Conservation (phyloP, 352 stramenopile genomes). For the Thraustotheca clavata region DNA sequence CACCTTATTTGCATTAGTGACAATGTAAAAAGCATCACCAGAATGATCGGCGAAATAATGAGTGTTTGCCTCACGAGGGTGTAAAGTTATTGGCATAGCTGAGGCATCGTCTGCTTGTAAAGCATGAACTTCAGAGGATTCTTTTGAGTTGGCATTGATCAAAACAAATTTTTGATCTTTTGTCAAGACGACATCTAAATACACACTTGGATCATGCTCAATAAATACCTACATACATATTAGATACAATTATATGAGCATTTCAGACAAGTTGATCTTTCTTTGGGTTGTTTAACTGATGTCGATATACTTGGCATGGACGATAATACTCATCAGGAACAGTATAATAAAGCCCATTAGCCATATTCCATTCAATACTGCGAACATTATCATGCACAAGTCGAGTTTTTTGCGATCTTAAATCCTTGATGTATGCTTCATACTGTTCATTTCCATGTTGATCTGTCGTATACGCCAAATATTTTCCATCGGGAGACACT, state of each 20-base stretch:
- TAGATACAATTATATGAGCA: neutral
- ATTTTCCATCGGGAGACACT: conserved; percentile 51
- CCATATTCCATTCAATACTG: conserved; percentile 60
- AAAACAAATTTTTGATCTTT: conserved; percentile 75
- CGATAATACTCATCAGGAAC: conserved; percentile 53
- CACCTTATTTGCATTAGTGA: conserved; percentile 65
- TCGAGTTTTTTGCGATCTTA: conserved; percentile 28
- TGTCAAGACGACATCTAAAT: conserved; percentile 74
- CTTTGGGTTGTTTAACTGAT: conserved; percentile 34
- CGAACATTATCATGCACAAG: conserved; percentile 35
- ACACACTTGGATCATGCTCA: conserved; percentile 65
- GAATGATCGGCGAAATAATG: conserved; percentile 83
- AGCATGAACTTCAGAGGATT: conserved; percentile 74
- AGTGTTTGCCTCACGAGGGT: conserved; percentile 39
- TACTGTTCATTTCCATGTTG: conserved; percentile 54
- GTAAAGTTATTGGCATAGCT: conserved; percentile 36
- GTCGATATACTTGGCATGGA: conserved; percentile 53
- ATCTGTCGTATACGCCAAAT: conserved; percentile 58
- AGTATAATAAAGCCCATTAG: conserved; percentile 64
- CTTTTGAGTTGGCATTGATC: conserved; percentile 86
- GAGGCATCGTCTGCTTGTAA: conserved; percentile 20
- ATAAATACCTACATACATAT: conserved; percentile 47
- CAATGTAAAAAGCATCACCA: conserved; percentile 54
- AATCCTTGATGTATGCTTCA: conserved; percentile 35
- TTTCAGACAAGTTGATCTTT: conserved; percentile 44